Base-by-base conservation (phyloP, 2,329 filamentous ascomycete species). In the Verticillium isaacii region DNA sequence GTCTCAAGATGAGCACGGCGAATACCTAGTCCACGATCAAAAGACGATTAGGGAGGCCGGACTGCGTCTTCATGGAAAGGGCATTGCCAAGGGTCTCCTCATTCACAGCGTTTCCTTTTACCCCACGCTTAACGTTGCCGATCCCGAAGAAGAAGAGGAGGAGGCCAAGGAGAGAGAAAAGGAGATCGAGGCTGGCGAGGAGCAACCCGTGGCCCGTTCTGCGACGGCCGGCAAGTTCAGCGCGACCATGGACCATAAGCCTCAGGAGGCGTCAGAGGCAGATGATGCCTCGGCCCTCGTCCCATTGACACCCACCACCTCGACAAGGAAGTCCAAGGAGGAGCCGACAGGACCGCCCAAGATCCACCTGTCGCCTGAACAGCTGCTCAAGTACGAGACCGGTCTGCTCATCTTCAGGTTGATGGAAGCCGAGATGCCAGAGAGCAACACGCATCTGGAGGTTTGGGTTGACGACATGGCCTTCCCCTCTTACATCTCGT, bases 331-430 rank as follows among this genome's bases (percentile, higher is more conserved):
- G 65, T 80, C 78, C 11, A 83, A 85, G 65, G 80, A 84, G 56
- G 75, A 81, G 58, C 76, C 73, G 6, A 85, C 82, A 68, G 82
- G 82, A 45, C 81, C 87, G 15, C 90, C 92, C 32, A 96, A 96
- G 79, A 80, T 97, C 65, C 87, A 83, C 61, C 85, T 99, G 58
- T 87, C 84, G 5, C 86, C 88, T 0, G 89, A 97, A 64, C 91
- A 98, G 72, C 82, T 99, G 23, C 78, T 89, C 68, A 87, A 90
- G 71, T 89, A 97, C 72, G 93, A 98, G 78, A 95, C 91, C 61
- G 95, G 95, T 66, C 84, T 99, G 61, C 82, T 99, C 65, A 91
- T 99, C 61, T 98, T 99, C 84, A 94, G 93, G 72, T 85, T 99
- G 62, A 86, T 97, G 72, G 93, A 98, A 64, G 93, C 89, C 29